A percentile compares a stretch with the other conserved stretches of the same genome.
phyloP scores from a whole-genome alignment of 73 alveolate species.

The Blepharisma japonicum region DNA sequence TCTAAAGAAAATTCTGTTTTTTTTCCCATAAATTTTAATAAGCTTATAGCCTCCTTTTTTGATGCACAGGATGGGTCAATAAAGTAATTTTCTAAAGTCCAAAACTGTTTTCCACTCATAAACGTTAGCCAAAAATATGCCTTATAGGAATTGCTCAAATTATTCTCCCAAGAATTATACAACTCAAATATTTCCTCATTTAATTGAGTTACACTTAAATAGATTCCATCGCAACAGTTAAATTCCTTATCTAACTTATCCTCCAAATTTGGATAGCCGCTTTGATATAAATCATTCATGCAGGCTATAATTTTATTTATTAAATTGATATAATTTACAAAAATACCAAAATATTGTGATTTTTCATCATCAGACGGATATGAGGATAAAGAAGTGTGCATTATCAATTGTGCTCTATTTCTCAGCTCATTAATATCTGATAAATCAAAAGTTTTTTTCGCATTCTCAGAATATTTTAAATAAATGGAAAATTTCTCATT shows the following conservation, averaged over 20 bases:
- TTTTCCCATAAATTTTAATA: background rate
- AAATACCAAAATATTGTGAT: background rate
- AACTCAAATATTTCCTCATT: background rate
- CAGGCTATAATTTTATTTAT: background rate
- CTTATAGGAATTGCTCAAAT: background rate
- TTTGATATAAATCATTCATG: background rate
- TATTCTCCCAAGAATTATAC: background rate
- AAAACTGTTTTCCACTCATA: conserved; percentile 14
- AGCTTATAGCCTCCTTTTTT: background rate
- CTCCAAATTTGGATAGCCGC: conserved; percentile 4
- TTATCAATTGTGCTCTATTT: no score
- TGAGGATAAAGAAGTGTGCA: no score
- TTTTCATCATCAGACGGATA: background rate
- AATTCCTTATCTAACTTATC: no score
- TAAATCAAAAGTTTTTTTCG: background rate
- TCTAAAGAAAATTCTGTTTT: no score
- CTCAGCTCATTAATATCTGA: background rate
- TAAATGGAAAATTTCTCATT: background rate
- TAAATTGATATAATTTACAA: background rate
- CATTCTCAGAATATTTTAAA: background rate
- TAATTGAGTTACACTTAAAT: background rate
- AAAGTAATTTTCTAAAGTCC: conserved; percentile 14
- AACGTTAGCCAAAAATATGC: background rate
- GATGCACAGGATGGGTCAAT: background rate
- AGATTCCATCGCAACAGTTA: background rate